Base-by-base conservation (phyloP, 306 rosid species). In the Sindora glabra region DNA sequence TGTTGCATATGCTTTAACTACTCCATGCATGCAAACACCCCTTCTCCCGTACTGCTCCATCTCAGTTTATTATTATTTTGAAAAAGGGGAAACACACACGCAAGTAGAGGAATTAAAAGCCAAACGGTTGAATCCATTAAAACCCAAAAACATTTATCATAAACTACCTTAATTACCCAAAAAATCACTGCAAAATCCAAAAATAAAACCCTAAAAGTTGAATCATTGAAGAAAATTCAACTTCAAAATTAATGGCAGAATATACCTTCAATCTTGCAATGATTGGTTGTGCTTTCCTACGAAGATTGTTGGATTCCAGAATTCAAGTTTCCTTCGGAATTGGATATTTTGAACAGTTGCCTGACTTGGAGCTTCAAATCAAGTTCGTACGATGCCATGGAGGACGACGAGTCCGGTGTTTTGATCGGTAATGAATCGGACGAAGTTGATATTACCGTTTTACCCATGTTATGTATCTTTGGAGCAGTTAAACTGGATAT, bases 341-440 rank as follows among this genome's bases (percentile, higher is more conserved):
- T 36, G 74, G 67, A 68, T 45, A 33, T 58, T 67, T 53, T 38
- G 27, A 48, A 51, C 64, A 67, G 72, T 70, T 58, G 70, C 69
- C 39, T 56, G 82, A 77, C 76, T 77, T 75, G 74, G 67, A 79
- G 82, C 82, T 84, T 71, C 72, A 74, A 83, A 85, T 85, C 66
- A 77, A 86, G 77, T 79, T 86, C 79, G 85, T 75, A 72, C 80
- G 70, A 82, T 73, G 69, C 89, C 86, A 82, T 71, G 89, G 89
- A 73, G 83, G 85, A 70, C 65, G 89, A 83, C 50, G 83, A 71
- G 72, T 70, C 79, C 85, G 74, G 84, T 88, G 82, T 83, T 85
- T 82, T 82, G 96, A 88, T 84, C 94, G 89, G 77, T 81, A 82
- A 76, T 48, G 82, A 72, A 80, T 55, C 69, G 76, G 85, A 40